These are phyloP conservation scores for Fraxinus quadrangulata DNA, from an alignment of 257 asterid genomes.

Conservation along the genomic window DNA sequence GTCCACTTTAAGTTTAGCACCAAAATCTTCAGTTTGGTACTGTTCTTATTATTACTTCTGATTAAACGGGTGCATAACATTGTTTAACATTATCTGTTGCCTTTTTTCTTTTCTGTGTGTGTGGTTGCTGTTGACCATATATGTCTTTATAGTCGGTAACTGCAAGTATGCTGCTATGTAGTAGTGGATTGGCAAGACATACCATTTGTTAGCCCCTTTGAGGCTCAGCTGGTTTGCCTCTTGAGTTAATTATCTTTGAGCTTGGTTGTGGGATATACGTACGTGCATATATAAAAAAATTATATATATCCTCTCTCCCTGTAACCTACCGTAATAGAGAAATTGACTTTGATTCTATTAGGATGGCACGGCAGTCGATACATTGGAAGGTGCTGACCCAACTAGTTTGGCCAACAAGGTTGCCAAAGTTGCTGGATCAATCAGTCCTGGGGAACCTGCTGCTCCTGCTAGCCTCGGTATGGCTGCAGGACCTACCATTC, in stretches of 20 bases:
- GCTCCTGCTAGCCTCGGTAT: constrained; percentile 98
- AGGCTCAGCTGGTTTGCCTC: neutral
- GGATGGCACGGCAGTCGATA: constrained; percentile 82
- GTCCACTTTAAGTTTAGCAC: neutral
- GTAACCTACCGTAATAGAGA: neutral
- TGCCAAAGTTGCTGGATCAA: constrained; percentile 85
- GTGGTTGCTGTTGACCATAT: neutral
- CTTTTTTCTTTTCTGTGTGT: neutral
- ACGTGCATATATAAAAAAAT: neutral
- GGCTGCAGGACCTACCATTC: constrained; percentile 91
- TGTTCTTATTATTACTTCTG: neutral
- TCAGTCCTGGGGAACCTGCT: constrained; percentile 74
- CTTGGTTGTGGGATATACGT: neutral
- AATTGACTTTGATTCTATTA: constrained; percentile 37
- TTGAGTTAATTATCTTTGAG: neutral
- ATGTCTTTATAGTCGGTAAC: neutral
- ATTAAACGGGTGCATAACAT: neutral
- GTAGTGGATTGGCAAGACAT: neutral
- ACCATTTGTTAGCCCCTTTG: neutral
- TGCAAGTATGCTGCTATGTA: neutral
- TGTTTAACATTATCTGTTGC: neutral
- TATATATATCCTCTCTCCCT: neutral
- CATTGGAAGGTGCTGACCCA: constrained; percentile 96
- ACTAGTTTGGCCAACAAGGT: constrained; percentile 95
- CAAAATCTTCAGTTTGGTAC: neutral